Conservation (phyloP, 2,329 filamentous ascomycete species). For the Scytalidium sp. region DNA sequence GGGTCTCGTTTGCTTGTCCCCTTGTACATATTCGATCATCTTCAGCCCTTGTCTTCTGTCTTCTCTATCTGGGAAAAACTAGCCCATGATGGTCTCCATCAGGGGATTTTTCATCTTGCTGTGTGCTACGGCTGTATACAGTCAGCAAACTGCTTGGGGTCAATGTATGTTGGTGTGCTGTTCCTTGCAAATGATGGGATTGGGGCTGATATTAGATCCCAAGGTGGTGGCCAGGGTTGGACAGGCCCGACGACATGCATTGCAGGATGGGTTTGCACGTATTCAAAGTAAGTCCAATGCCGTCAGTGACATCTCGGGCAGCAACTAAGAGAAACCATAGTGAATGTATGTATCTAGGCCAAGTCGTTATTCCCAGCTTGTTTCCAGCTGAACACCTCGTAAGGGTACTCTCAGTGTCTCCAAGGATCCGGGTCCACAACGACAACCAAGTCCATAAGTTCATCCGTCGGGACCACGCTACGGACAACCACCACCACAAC, state of each 20-base stretch:
- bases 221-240: slow-evolving; percentile 23
- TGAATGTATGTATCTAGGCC: slow-evolving; percentile 10
- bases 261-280: slow-evolving; percentile 19
- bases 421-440: slow-evolving; percentile 27
- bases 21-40: no score
- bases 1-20: no score
- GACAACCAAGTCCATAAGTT: slow-evolving; percentile 5
- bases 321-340: neutral
- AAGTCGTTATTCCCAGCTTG: neutral
- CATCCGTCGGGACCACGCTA: slow-evolving; percentile 12
- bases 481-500: slow-evolving; percentile 10
- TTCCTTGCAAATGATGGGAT: neutral
- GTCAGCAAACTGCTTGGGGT: slow-evolving; percentile 18
- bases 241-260: slow-evolving; percentile 21
- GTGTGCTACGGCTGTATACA: slow-evolving; percentile 9
- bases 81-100: neutral
- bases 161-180: slow-evolving; percentile 15
- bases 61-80: no score
- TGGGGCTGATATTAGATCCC: slow-evolving; percentile 2
- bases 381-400: neutral
- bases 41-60: no score
- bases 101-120: neutral
- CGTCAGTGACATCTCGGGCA: neutral
- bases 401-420: slow-evolving; percentile 37
- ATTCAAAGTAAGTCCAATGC: slow-evolving; percentile 24